phyloP scores from a whole-genome alignment of 192 early-diverging fungal genomes.

The Glomus cerebriforme region DNA sequence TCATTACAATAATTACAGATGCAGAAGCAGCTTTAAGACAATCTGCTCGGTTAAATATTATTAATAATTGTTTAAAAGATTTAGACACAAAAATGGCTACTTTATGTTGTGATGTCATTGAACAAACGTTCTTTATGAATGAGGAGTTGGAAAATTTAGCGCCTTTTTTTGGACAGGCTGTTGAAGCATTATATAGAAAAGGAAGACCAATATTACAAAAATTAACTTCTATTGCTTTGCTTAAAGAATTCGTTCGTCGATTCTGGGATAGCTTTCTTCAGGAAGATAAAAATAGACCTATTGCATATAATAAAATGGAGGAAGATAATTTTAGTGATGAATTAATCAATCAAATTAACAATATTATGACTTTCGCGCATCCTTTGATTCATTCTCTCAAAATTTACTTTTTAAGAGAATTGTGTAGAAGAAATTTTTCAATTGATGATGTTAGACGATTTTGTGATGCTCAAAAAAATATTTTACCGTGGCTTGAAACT shows the following conservation, averaged over 20 bases:
- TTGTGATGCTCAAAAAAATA: background rate
- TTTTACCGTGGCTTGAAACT: conserved; percentile 27
- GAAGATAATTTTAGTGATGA: background rate
- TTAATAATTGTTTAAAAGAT: conserved; percentile 22
- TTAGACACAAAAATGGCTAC: conserved; percentile 4
- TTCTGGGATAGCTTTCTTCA: background rate
- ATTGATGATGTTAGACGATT: conserved; percentile 26
- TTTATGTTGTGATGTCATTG: conserved; percentile 30
- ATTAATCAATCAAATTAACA: conserved; percentile 1
- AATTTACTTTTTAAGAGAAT: conserved; percentile 29
- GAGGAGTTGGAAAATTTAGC: background rate
- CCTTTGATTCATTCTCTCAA: conserved; percentile 13
- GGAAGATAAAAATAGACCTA: background rate
- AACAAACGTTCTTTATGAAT: conserved; percentile 18
- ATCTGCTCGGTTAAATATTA: conserved; percentile 20
- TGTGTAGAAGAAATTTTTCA: conserved; percentile 18
- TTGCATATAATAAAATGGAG: background rate
- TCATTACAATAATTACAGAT: conserved; percentile 1
- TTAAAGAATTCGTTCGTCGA: conserved; percentile 31
- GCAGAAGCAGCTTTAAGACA: background rate
- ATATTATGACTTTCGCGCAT: background rate
- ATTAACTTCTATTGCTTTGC: conserved; percentile 23
- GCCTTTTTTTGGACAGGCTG: background rate
- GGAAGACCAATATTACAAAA: conserved; percentile 2
- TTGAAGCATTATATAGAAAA: background rate